Percentiles rank a stretch among this genome's conserved stretches.
phyloP scores from a whole-genome alignment of 2,329 filamentous ascomycete species.

The Xylariaceae sp. region DNA sequence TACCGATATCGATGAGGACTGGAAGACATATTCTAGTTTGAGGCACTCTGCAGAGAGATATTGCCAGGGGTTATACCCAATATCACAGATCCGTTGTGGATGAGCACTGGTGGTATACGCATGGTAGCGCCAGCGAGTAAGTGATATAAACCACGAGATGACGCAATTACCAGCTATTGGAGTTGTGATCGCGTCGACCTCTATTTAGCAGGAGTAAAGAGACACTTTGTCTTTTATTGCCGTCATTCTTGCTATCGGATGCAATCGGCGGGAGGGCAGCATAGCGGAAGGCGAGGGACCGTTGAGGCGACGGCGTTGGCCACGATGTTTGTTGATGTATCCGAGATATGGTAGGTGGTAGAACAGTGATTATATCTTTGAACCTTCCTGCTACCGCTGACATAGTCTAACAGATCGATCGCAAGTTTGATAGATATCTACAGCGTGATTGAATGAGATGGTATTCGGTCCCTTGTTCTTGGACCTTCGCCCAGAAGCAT shows the following conservation, averaged over 20 bases:
- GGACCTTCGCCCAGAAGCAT: no score
- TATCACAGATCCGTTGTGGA: neutral
- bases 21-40: neutral
- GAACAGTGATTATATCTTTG: neutral
- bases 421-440: no score
- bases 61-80: neutral
- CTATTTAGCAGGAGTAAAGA: neutral
- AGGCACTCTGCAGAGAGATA: neutral
- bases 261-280: neutral
- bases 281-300: neutral
- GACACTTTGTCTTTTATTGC: neutral
- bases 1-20: neutral
- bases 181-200: neutral
- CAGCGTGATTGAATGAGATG: neutral
- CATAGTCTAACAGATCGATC: slow-evolving; percentile 13
- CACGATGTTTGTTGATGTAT: neutral
- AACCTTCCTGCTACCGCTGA: slow-evolving; percentile 17
- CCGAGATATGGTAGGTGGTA: neutral
- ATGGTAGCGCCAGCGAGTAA: slow-evolving; percentile 10
- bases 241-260: neutral
- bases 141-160: slow-evolving; percentile 1
- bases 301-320: slow-evolving; percentile 1
- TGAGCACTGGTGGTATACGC: slow-evolving; percentile 1
- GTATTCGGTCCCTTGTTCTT: no score
- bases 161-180: neutral